Evolutionary conservation across 169 alveolate species (phyloP), one percentile per base, ranked within the genome.

Genomic region (Eimeria praecox): DNA sequence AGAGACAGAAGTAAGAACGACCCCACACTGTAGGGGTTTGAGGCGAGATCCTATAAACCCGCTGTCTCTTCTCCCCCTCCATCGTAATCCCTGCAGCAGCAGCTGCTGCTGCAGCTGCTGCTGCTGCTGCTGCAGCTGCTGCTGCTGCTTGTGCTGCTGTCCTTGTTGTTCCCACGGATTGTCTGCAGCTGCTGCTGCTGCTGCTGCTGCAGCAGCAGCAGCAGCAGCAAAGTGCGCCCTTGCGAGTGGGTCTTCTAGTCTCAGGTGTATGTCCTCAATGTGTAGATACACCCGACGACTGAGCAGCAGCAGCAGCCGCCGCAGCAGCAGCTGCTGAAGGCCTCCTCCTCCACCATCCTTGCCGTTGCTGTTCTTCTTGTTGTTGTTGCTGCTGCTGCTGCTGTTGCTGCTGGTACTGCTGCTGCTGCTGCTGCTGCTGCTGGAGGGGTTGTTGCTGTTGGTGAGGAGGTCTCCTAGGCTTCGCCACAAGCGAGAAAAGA

Each of bases 351-450:
- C 64, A 14, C 9, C 52, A 16, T n/a, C 35, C 42, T n/a, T 18
- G 85, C 52, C 38, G 83, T 30, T 18, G 66, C 66, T 6, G 89
- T 49, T 73, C 14, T 24, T 30, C 30, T 16, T 66, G 42, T 30
- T 66, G 77, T 30, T 66, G 85, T 49, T 73, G 85, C 85, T 73
- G 85, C n/a, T 22, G 77, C 38, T 64, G 75, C 33, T n/a, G 52
- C 52, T 10, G 85, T 49, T 73, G 38, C 77, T 30, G 42, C 38
- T 66, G 42, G 6, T 66, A 24, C 54, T 35, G 89, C 89, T 80
- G 89, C 89, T 80, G 89, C 75, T 54, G 77, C 77, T 83, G 77
- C 54, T 83, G 91, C 77, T 83, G 91, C 91, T 54, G 91, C 69
- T 30, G 75, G 91, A 33, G 4, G 46, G n/a, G 4, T 3, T 75